Conservation (phyloP, 1,284 basidiomycete genomes). For the Takashimella tepidaria region DNA sequence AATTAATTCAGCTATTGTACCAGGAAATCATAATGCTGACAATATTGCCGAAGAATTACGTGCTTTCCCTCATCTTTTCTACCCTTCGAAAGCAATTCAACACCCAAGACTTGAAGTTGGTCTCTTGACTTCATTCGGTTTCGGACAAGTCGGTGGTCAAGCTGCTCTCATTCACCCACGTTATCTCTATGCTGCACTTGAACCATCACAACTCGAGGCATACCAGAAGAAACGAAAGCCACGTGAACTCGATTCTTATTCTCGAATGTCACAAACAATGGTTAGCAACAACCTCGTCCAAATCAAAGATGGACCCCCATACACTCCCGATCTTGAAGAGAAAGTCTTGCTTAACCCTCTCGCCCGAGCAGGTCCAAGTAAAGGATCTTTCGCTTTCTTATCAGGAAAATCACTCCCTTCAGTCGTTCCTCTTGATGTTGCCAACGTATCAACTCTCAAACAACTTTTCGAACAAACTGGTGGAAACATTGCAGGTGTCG, state of each 20-base stretch:
- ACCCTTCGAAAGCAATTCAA: constrained; percentile 92
- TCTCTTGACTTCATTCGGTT: constrained; percentile 95
- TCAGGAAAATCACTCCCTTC: constrained; percentile 60
- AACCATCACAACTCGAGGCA: constrained; percentile 63
- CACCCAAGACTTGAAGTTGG: constrained; percentile 88
- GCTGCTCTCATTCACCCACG: constrained; percentile 84
- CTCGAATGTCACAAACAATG: constrained; percentile 92
- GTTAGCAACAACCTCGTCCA: constrained; percentile 86
- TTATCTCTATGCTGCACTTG: constrained; percentile 78
- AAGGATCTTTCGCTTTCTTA: constrained; percentile 78
- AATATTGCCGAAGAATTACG: constrained; percentile 92
- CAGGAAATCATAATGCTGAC: constrained; percentile 95
- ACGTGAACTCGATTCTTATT: constrained; percentile 75
- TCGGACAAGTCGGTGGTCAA: constrained; percentile 97
- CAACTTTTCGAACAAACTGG: constrained; percentile 47
- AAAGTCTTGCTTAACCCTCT: constrained; percentile 88
- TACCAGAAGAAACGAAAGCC: constrained; percentile 68
- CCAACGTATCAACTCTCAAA: constrained; percentile 64
- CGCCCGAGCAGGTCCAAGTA: constrained; percentile 79
- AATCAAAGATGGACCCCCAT: constrained; percentile 93
- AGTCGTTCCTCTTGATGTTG: constrained; percentile 55
- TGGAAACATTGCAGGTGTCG: constrained; percentile 14
- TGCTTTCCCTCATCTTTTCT: constrained; percentile 85
- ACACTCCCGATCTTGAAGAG: constrained; percentile 77
- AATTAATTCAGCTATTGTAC: constrained; percentile 77